These are phyloP conservation scores for Curvularia lunata DNA, from an alignment of 2,329 filamentous ascomycete species.

Conservation along the genomic window DNA sequence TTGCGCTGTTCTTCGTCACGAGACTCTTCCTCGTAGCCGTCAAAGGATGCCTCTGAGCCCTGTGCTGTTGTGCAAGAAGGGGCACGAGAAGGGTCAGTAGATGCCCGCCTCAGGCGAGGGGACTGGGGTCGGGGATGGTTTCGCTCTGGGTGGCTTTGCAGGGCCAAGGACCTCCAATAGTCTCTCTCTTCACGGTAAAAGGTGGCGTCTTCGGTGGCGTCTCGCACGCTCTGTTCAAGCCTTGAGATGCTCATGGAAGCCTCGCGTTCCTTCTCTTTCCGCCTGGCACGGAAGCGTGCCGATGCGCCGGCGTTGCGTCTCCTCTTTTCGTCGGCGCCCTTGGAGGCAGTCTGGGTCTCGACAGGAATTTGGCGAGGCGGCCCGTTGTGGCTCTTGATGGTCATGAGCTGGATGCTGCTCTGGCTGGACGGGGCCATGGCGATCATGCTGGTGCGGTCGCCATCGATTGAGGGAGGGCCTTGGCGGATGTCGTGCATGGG, in stretches of 20 bases:
- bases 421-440: conserved; percentile 55
- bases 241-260: conserved; percentile 72
- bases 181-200: conserved; percentile 77
- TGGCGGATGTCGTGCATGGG: conserved; percentile 41
- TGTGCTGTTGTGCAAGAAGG: conserved; percentile 38
- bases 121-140: conserved; percentile 55
- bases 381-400: conserved; percentile 58
- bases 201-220: conserved; percentile 72
- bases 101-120: conserved; percentile 48
- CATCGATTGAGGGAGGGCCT: conserved; percentile 41
- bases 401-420: conserved; percentile 61
- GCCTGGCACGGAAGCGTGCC: conserved; percentile 77
- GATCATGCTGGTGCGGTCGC: conserved; percentile 49
- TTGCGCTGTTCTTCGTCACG: conserved; percentile 42
- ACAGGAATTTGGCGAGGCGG: conserved; percentile 68
- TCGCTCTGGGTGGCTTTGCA: conserved; percentile 60
- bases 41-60: conserved; percentile 43
- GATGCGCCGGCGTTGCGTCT: conserved; percentile 86
- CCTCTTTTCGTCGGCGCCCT: conserved; percentile 82
- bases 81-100: conserved; percentile 36
- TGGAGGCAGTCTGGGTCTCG: conserved; percentile 81
- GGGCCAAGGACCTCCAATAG: conserved; percentile 64
- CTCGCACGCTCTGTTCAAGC: conserved; percentile 70
- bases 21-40: conserved; percentile 40
- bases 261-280: conserved; percentile 82